Evolutionary conservation across 306 rosid genomes (phyloP), one percentile per base, ranked within the genome.

Genomic region (Gleditsia sinensis): DNA sequence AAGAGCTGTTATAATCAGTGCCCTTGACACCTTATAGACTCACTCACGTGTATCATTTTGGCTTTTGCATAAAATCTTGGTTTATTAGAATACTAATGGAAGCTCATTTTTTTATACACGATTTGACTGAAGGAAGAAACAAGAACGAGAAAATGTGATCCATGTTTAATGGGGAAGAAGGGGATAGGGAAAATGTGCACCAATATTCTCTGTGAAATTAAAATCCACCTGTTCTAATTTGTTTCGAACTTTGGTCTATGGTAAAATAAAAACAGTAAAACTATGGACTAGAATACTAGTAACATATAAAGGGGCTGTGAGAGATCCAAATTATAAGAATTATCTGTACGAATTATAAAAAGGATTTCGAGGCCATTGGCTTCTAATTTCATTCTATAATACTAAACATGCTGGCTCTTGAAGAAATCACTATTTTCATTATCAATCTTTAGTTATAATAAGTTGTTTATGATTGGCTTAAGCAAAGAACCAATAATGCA

Each of bases 1-100:
- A 81, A 84, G 94, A 85, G 84, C 82, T 94, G 94, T 91, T 92
- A 85, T 82, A 83, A 86, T 94, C 93, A 85, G 88, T 88, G 94
- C 91, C 79, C 83, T 87, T 84, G 84, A 89, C 93, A 80, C 86
- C 87, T 73, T 85, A 70, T 78, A 88, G 89, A 85, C 96, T 91
- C 93, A 88, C 86, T 94, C 98, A 94, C 97, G 95, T 88, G 98
- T 82, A 82, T 33, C 83, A 77, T 78, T 67, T 81, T 55, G 85
- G 80, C 86, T 71, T 85, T 87, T 79, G 68, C 87, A 84, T 77
- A 86, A 65, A 54, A 69, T 46, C 80, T 82, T 72, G 3, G 34
- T 69, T 75, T 46, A 80, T 68, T 39, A 64, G 76, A 59, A 59
- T 64, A 24, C 49, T 71, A 39, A 51, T 43, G 45, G 2, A 45